Base-by-base conservation (phyloP, 2,329 filamentous ascomycete genomes). In the Ploettnerulaceae sp. region DNA sequence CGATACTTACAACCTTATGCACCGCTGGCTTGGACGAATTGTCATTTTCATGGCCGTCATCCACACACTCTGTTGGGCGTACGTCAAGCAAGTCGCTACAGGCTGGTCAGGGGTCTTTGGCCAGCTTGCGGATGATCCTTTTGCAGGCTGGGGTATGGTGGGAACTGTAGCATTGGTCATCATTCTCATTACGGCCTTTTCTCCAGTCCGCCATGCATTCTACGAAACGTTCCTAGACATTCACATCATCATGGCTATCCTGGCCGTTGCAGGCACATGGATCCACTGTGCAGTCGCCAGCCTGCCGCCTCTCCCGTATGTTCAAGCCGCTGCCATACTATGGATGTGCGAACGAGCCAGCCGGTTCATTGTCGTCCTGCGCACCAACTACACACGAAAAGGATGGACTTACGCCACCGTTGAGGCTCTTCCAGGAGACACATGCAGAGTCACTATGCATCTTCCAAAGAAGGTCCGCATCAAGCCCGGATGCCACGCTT, bases 171-270 rank as follows among this genome's bases (percentile, higher is more conserved):
- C 77, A 28, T 77, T 95, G 62, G 58, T 78, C 31, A 63, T 86
- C 34, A 72, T 97, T 35, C 61, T 86, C 44, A 60, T 95, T 41
- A 71, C 84, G 21, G 84, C 89, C 7, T 71, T 86, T 44, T 91
- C 89, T 2, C 84, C 89, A 0, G 63, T 98, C 41, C 83, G 93
- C 51, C 91, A 96, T 66, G 89, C 90, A 29, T 96, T 95, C 65
- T 98, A 98, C 70, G 93, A 98, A 70, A 94, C 89, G 1, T 98
- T 98, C 70, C 76, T 97, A 58, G 88, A 86, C 63, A 68, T 84
- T 22, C 93, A 97, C 69, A 89, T 95, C 57, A 66, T 86, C 28
- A 70, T 95, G 40, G 89, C 83, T 29, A 66, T 84, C 26, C 62
- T 87, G 44, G 71, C 74, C 37, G 77, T 96, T 40, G 72, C 78